A percentile compares a stretch with the other conserved stretches of the same genome.
These are phyloP conservation scores for Colletotrichum liaoningense DNA, from an alignment of 2,329 filamentous ascomycete species.

Conservation along the genomic window DNA sequence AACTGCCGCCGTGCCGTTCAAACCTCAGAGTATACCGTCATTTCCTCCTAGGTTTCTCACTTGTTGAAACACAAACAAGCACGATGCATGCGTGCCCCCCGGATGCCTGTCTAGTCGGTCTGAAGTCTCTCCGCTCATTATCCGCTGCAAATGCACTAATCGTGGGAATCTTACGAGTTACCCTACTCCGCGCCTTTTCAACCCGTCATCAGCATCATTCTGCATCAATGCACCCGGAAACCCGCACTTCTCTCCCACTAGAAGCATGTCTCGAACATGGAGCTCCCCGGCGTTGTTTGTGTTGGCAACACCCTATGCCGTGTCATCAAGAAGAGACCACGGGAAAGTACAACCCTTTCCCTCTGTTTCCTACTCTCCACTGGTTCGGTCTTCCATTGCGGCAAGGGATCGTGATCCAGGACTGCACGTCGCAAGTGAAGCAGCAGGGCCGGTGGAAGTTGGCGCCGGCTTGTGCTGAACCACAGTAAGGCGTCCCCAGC, in stretches of 20 bases:
- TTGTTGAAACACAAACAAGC: background rate
- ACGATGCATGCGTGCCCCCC: constrained; percentile 1
- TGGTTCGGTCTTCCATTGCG: constrained; percentile 1
- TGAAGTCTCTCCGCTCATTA: constrained; percentile 15
- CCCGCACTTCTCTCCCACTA: background rate
- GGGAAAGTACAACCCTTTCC: constrained; percentile 5
- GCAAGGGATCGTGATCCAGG: constrained; percentile 13
- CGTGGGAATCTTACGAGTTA: constrained; percentile 22
- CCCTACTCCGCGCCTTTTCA: background rate
- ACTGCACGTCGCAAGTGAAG: constrained; percentile 21
- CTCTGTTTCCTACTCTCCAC: constrained; percentile 3
- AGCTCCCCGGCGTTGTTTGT: background rate
- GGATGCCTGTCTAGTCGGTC: constrained; percentile 24
- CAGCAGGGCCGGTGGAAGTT: constrained; percentile 14
- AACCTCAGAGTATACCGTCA: constrained; percentile 1
- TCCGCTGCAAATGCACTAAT: constrained; percentile 6
- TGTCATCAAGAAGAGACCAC: background rate
- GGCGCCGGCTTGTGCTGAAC: constrained; percentile 12
- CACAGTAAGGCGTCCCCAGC: constrained; percentile 28
- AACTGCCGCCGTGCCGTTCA: constrained; percentile 26
- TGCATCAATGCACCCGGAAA: background rate
- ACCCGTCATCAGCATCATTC: constrained; percentile 9
- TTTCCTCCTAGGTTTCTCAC: constrained; percentile 5
- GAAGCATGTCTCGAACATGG: background rate
- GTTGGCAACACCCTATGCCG: constrained; percentile 15